These are phyloP conservation scores for Puccinia polysora DNA, from an alignment of 1,284 basidiomycete species.

Conservation along the genomic window DNA sequence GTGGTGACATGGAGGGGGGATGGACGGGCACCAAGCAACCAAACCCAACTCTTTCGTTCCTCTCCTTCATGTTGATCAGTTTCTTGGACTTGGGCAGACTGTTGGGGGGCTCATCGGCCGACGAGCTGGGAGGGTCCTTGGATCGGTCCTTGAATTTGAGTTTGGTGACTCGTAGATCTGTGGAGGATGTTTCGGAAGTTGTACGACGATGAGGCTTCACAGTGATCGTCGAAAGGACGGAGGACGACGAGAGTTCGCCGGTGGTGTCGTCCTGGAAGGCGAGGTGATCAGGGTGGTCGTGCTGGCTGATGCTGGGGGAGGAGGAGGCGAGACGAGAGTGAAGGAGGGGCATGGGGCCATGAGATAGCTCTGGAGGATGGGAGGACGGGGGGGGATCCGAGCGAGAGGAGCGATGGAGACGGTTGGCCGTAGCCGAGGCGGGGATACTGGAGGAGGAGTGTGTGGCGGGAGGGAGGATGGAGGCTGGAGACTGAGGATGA, in stretches of 20 bases:
- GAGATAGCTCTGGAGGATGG: not conserved
- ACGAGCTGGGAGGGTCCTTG: not conserved
- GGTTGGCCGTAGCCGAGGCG: not conserved
- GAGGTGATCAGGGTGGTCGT: not conserved
- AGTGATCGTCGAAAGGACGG: conserved; percentile 3
- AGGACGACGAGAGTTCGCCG: conserved; percentile 3
- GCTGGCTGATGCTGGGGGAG: not conserved
- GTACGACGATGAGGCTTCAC: conserved; percentile 9
- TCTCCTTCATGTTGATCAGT: conserved; percentile 32
- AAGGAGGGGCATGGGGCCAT: not conserved
- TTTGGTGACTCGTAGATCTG: not conserved
- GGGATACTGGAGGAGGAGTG: not conserved
- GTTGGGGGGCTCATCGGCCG: not conserved
- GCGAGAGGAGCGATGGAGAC: not conserved
- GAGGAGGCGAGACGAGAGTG: not conserved
- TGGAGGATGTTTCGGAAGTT: conserved; percentile 1
- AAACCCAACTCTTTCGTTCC: conserved; percentile 36
- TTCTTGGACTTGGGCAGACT: conserved; percentile 15
- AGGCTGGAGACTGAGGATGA: too few species aligned
- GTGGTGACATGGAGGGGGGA: not conserved
- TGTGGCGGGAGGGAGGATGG: not conserved
- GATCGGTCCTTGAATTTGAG: conserved; percentile 18
- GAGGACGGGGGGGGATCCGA: not conserved
- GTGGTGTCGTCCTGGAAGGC: not conserved
- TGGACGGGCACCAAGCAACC: not conserved